phyloP scores from a whole-genome alignment of 2,329 filamentous ascomycete genomes.

The Xylariomycetidae sp. region DNA sequence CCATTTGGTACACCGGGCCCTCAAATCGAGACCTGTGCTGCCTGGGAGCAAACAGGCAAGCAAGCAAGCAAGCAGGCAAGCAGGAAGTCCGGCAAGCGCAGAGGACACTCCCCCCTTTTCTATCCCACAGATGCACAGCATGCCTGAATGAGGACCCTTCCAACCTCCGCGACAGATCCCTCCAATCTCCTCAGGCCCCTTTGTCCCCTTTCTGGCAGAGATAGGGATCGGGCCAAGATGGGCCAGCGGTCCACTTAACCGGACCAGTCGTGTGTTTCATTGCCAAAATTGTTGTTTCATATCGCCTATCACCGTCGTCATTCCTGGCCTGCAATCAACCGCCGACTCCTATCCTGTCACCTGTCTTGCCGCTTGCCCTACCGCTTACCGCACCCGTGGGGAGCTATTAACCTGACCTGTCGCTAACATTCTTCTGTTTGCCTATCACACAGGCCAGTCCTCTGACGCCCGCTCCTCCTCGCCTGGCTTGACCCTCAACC shows the following conservation, averaged over 20 bases:
- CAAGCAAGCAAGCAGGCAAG: too few species aligned
- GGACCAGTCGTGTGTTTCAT: constrained; percentile 37
- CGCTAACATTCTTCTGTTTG: constrained; percentile 24
- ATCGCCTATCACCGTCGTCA: constrained; percentile 36
- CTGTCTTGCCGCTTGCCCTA: constrained; percentile 4
- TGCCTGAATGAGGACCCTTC: too few species aligned
- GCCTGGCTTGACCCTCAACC: constrained; percentile 55
- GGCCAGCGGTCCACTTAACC: constrained; percentile 31
- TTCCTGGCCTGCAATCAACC: constrained; percentile 33
- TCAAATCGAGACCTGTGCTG: neutral
- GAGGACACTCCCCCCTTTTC: too few species aligned
- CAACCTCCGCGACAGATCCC: too few species aligned
- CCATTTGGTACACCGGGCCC: neutral
- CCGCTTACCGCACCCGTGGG: neutral
- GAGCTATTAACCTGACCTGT: too few species aligned
- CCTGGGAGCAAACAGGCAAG: too few species aligned
- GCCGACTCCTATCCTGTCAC: constrained; percentile 7
- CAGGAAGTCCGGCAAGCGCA: too few species aligned
- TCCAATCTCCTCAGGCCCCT: too few species aligned
- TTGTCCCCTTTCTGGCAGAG: too few species aligned
- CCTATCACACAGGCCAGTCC: constrained; percentile 30
- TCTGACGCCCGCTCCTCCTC: constrained; percentile 32
- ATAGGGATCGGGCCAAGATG: too few species aligned
- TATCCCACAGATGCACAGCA: too few species aligned
- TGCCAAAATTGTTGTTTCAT: constrained; percentile 42